Evolutionary conservation across 352 stramenopile genomes (phyloP).

Genomic region (Saprolegnia diclina): DNA sequence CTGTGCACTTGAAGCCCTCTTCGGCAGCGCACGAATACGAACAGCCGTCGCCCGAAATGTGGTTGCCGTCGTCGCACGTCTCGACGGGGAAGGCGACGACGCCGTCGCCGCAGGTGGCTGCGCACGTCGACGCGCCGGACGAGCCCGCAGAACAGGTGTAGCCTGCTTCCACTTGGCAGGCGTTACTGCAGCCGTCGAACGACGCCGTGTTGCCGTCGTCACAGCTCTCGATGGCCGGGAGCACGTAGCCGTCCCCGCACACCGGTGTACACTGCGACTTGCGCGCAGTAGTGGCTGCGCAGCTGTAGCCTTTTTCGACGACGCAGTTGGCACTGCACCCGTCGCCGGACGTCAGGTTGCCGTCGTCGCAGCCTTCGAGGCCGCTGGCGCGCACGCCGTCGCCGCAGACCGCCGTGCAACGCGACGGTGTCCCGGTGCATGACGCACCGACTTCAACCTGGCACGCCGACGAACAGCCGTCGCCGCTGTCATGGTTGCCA

Average conservation of each 20-base stretch:
- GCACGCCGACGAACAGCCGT: constrained; percentile 11
- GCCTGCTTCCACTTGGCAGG: constrained; percentile 28
- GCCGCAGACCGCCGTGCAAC: constrained; percentile 25
- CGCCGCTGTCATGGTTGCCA: constrained; percentile 19
- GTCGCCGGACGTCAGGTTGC: constrained; percentile 28
- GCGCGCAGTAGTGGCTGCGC: constrained; percentile 25
- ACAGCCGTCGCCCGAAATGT: constrained; percentile 30
- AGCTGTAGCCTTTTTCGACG: constrained; percentile 29
- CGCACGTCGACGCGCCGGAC: constrained; percentile 1
- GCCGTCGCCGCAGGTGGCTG: constrained; percentile 29
- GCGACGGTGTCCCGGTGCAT: not conserved
- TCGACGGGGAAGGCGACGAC: constrained; percentile 28
- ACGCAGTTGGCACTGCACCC: constrained; percentile 28
- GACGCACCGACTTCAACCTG: constrained; percentile 18
- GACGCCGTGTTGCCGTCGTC: constrained; percentile 30
- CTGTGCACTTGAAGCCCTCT: constrained; percentile 28
- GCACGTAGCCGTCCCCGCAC: constrained; percentile 30
- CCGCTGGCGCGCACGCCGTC: constrained; percentile 28
- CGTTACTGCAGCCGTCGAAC: constrained; percentile 28
- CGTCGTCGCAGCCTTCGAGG: constrained; percentile 33
- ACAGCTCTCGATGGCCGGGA: constrained; percentile 26
- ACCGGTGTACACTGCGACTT: constrained; percentile 27
- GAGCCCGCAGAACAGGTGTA: constrained; percentile 26
- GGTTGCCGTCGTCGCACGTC: constrained; percentile 32
- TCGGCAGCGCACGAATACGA: constrained; percentile 27